Evolutionary conservation across 2,329 filamentous ascomycete species (phyloP).

Genomic region (Berkeleyomyces rouxiae): DNA sequence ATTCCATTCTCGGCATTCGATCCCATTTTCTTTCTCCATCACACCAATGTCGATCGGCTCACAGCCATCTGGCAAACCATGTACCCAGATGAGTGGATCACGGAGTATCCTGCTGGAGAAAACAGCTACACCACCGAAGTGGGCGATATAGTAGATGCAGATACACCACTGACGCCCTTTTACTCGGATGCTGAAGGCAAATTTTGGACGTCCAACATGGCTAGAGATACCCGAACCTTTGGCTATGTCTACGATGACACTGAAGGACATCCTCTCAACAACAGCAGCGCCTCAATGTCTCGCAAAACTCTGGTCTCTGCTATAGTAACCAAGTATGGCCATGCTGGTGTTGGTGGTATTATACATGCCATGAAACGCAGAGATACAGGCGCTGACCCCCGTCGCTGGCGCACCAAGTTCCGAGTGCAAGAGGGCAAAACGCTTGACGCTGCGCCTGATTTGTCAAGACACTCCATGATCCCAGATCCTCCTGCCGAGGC

Average conservation of each 20-base stretch:
- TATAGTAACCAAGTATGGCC: constrained; percentile 24
- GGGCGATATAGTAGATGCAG: constrained; percentile 36
- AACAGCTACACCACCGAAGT: constrained; percentile 43
- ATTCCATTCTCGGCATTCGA: constrained; percentile 62
- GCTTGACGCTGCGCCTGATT: constrained; percentile 10
- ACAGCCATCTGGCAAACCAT: constrained; percentile 64
- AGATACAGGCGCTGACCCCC: constrained; percentile 1
- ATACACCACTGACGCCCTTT: constrained; percentile 51
- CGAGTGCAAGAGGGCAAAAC: constrained; percentile 12
- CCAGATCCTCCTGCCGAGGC: constrained; percentile 16
- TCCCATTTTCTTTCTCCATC: constrained; percentile 64
- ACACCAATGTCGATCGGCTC: constrained; percentile 57
- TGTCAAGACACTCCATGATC: constrained; percentile 11
- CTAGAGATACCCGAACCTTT: constrained; percentile 43
- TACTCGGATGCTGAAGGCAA: constrained; percentile 38
- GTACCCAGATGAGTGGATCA: constrained; percentile 50
- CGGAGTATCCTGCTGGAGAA: constrained; percentile 35
- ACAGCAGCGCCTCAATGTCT: constrained; percentile 8
- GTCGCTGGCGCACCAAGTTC: constrained; percentile 9
- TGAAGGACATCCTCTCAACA: constrained; percentile 15
- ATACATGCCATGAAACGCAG: constrained; percentile 32
- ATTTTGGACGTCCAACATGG: constrained; percentile 51
- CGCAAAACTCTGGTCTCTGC: constrained; percentile 15
- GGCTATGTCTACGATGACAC: constrained; percentile 62
- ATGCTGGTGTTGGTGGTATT: constrained; percentile 27